These are phyloP conservation scores for Penicillium turbatum DNA, from an alignment of 495 filamentous ascomycete genomes.

Conservation along the genomic window DNA sequence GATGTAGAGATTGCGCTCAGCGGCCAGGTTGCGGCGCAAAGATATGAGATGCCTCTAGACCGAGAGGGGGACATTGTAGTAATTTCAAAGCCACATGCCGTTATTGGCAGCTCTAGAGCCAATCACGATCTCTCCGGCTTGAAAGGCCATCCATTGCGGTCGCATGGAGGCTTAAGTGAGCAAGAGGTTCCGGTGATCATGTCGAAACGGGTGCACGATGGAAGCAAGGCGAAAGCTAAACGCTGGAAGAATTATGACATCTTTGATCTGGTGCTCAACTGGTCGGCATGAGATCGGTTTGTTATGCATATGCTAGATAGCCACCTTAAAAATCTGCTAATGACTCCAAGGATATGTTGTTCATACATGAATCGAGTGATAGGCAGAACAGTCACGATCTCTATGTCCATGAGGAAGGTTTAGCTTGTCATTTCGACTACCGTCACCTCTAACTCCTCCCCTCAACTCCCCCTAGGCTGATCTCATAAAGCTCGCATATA, in stretches of 20 bases:
- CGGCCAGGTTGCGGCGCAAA: slow-evolving; percentile 23
- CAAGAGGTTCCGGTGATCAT: slow-evolving; percentile 28
- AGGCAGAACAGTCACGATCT: too few relatives aligned
- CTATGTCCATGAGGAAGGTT: too few relatives aligned
- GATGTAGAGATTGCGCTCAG: slow-evolving; percentile 29
- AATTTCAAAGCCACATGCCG: slow-evolving; percentile 24
- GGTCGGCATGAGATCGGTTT: slow-evolving; percentile 3
- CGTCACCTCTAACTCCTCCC: too few relatives aligned
- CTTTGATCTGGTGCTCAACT: slow-evolving; percentile 34
- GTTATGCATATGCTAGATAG: background rate
- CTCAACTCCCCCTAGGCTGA: too few relatives aligned
- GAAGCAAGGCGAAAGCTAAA: background rate
- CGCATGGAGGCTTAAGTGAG: slow-evolving; percentile 35
- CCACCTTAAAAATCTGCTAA: too few relatives aligned
- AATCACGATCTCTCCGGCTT: slow-evolving; percentile 32
- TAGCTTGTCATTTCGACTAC: too few relatives aligned
- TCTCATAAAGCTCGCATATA: too few relatives aligned
- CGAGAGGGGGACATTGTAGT: slow-evolving; percentile 35
- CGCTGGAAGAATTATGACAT: slow-evolving; percentile 33
- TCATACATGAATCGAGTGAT: too few relatives aligned
- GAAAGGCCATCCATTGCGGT: slow-evolving; percentile 27
- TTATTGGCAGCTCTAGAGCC: slow-evolving; percentile 25
- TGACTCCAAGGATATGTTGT: too few relatives aligned
- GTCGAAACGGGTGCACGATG: slow-evolving; percentile 15
- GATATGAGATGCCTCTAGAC: slow-evolving; percentile 32